Evolutionary conservation across 2,329 filamentous ascomycete species (phyloP), one percentile per base, ranked within the genome.

Genomic region (Aureobasidium uvarum): DNA sequence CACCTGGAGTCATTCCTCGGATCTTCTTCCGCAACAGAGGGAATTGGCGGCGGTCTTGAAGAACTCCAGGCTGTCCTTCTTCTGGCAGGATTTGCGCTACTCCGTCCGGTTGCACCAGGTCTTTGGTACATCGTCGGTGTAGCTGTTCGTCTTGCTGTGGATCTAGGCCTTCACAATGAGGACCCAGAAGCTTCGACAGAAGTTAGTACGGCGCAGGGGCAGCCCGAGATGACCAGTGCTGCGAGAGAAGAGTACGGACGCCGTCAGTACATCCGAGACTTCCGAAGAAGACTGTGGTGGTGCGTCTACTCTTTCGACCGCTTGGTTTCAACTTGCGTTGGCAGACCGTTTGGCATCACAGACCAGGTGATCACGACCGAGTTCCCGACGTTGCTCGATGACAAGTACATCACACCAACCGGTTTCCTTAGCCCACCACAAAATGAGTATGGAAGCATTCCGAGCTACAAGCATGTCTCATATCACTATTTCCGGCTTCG

Each of bases 101-200:
- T 98, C 68, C 85, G 94, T 64, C 95, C 95, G 1, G 92, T 98
- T 25, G 92, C 94, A 1, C 94, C 94, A 0, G 95, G 95, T 16
- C 80, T 98, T 51, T 98, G 94, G 94, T 98, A 98, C 77, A 98
- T 98, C 68, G 91, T 96, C 67, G 95, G 95, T 13, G 93, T 97
- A 50, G 94, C 94, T 6, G 89, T 96, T 67, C 88, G 95, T 43
- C 78, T 98, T 62, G 94, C 92, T 7, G 89, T 98, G 25, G 95
- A 98, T 75, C 83, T 98, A 1, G 95, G 95, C 11, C 81, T 98
- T 33, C 93, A 98, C 76, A 92, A 94, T 70, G 95, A 98, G 76
- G 92, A 91, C 25, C 87, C 68, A 6, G 85, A 72, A 81, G 76
- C 86, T 41, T 85, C 86, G 31, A 81, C 89, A 51, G 82, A 85